Conservation (phyloP, 805 yeast genomes). For the Metschnikowia peoriensis region DNA sequence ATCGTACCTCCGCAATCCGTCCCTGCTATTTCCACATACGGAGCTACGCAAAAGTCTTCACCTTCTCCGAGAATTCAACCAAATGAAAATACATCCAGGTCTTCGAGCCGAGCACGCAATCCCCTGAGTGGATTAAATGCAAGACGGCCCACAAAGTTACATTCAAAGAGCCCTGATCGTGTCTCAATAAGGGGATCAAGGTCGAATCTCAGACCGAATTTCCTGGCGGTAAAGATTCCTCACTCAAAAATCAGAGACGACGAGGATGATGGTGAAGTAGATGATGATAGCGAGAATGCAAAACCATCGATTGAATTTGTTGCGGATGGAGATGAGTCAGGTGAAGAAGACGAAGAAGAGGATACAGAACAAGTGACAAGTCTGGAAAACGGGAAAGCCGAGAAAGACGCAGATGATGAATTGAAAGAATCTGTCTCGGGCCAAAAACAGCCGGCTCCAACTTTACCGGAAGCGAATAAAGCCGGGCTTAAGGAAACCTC, state of each 20-base stretch:
- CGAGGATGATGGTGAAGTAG: constrained; percentile 49
- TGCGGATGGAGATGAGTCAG: constrained; percentile 37
- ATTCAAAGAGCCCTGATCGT: constrained; percentile 21
- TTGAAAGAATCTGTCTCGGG: background rate
- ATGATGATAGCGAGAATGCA: constrained; percentile 14
- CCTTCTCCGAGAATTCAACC: background rate
- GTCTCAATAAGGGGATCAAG: constrained; percentile 33
- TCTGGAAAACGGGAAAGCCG: background rate
- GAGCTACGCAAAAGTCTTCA: background rate
- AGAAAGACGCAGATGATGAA: constrained; percentile 4
- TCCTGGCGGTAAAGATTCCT: constrained; percentile 72
- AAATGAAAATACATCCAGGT: background rate
- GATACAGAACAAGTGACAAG: constrained; percentile 14
- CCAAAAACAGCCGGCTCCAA: background rate
- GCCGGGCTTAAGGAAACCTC: constrained; percentile 5
- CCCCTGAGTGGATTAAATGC: constrained; percentile 1
- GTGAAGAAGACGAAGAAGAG: constrained; percentile 18
- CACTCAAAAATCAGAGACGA: constrained; percentile 64
- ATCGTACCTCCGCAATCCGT: constrained; percentile 1
- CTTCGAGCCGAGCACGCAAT: background rate
- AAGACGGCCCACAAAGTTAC: constrained; percentile 3
- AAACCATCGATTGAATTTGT: constrained; percentile 64
- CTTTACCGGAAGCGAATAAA: constrained; percentile 7
- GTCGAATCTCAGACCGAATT: constrained; percentile 52
- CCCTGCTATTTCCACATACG: background rate